These are phyloP conservation scores for Globisporangium megalacanthum DNA, from an alignment of 352 stramenopile species.

Conservation along the genomic window DNA sequence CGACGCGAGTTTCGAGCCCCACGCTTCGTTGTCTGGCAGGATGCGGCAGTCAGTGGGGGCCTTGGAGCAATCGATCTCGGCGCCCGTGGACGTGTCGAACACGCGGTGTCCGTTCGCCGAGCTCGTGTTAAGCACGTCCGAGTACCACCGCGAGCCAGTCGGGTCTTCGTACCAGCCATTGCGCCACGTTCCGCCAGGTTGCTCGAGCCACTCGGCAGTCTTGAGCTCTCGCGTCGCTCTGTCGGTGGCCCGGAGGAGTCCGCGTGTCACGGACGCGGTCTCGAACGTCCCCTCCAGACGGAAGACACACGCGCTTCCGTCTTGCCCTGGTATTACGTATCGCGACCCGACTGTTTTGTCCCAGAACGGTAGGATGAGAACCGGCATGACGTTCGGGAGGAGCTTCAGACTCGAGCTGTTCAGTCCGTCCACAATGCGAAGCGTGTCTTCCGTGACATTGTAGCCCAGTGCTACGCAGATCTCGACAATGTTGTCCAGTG, in stretches of 20 bases:
- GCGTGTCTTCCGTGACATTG: constrained; percentile 20
- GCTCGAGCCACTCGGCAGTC: constrained; percentile 10
- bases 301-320: constrained; percentile 27
- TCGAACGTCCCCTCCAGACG: constrained; percentile 18
- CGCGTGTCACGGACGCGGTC: constrained; percentile 1
- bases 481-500: constrained; percentile 20
- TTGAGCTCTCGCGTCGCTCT: constrained; percentile 12
- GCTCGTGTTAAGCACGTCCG: constrained; percentile 20
- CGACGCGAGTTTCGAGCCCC: constrained; percentile 9
- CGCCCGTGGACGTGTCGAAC: constrained; percentile 18
- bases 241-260: constrained; percentile 11
- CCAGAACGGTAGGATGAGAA: constrained; percentile 22
- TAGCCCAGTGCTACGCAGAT: constrained; percentile 22
- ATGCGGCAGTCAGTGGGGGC: background rate
- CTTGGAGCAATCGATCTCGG: constrained; percentile 14
- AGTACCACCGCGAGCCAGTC: constrained; percentile 18
- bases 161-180: constrained; percentile 28
- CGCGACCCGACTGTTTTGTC: constrained; percentile 14
- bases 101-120: constrained; percentile 8
- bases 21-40: constrained; percentile 3
- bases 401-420: constrained; percentile 5
- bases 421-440: constrained; percentile 22
- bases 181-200: constrained; percentile 12
- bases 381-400: constrained; percentile 19
- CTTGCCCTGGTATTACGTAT: constrained; percentile 17